Conservation (phyloP, 202 grass and related monocot species). For the Alloteropsis angusta region DNA sequence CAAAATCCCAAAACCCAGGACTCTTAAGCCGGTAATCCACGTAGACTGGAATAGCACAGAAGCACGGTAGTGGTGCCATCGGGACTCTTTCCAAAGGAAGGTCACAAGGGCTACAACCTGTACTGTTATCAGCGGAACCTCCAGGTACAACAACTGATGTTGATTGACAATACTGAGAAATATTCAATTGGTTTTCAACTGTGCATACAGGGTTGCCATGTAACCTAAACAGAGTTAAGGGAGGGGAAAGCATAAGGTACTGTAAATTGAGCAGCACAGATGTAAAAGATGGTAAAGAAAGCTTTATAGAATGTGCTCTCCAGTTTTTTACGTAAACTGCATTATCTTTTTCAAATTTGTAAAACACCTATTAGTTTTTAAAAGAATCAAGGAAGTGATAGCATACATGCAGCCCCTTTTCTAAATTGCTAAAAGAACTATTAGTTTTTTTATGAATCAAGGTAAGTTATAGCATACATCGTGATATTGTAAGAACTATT, state of each 20-base stretch:
- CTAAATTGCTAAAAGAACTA: too few relatives aligned
- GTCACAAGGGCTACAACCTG: slow-evolving; percentile 38
- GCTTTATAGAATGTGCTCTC: neutral
- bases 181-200: slow-evolving; percentile 40
- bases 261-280: neutral
- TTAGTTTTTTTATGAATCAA: too few relatives aligned
- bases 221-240: slow-evolving; percentile 38
- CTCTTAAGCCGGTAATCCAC: slow-evolving; percentile 81
- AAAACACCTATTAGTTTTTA: neutral
- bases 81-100: slow-evolving; percentile 38
- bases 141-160: neutral
- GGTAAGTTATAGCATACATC: neutral
- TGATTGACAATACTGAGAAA: slow-evolving; percentile 47
- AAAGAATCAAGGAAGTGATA: neutral
- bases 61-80: slow-evolving; percentile 34
- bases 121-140: slow-evolving; percentile 16
- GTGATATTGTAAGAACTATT: neutral
- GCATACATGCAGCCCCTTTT: neutral
- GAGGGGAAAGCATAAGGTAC: slow-evolving; percentile 9
- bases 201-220: slow-evolving; percentile 71
- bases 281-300: neutral
- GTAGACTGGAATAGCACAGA: slow-evolving; percentile 42
- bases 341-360: slow-evolving; percentile 1
- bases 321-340: neutral
- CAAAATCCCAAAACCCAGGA: slow-evolving; percentile 70